Conservation (phyloP, 805 yeast species). For the Pichia thaimueangensis region DNA sequence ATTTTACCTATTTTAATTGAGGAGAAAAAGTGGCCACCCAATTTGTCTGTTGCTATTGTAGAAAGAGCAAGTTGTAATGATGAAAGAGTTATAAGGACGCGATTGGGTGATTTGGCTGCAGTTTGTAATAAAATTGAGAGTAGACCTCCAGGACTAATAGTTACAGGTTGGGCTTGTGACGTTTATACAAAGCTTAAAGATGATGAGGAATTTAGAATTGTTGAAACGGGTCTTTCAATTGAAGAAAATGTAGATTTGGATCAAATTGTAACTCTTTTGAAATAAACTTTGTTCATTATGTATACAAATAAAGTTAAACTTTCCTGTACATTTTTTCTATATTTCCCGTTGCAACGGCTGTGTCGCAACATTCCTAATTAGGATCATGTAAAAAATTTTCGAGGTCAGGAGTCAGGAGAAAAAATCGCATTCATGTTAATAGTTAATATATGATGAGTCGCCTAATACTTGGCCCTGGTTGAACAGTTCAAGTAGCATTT, state of each 20-base stretch:
- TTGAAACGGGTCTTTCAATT: slow-evolving; percentile 16
- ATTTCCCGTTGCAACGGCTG: too few relatives aligned
- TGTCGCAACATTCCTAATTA: too few relatives aligned
- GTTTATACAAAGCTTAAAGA: slow-evolving; percentile 20
- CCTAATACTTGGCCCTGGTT: too few relatives aligned
- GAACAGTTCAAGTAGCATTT: too few relatives aligned
- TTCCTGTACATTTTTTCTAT: too few relatives aligned
- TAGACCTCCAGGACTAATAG: slow-evolving; percentile 86
- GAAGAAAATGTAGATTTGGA: slow-evolving; percentile 11
- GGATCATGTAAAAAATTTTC: too few relatives aligned
- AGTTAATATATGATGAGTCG: too few relatives aligned
- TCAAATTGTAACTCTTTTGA: slow-evolving; percentile 11
- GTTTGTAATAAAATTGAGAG: slow-evolving; percentile 76
- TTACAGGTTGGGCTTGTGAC: slow-evolving; percentile 71
- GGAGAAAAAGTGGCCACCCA: slow-evolving; percentile 56
- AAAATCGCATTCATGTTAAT: too few relatives aligned
- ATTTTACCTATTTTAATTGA: slow-evolving; percentile 39
- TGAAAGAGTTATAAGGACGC: slow-evolving; percentile 77
- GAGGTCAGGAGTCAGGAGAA: too few relatives aligned
- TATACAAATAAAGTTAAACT: too few relatives aligned
- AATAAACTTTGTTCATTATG: neutral
- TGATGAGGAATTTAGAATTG: slow-evolving; percentile 20
- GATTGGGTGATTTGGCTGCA: slow-evolving; percentile 55
- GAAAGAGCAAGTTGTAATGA: slow-evolving; percentile 94
- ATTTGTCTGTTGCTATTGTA: slow-evolving; percentile 74